Evolutionary conservation across 1,284 basidiomycete species (phyloP), one percentile per base, ranked within the genome.

Genomic region (Fomitopsis betulina): DNA sequence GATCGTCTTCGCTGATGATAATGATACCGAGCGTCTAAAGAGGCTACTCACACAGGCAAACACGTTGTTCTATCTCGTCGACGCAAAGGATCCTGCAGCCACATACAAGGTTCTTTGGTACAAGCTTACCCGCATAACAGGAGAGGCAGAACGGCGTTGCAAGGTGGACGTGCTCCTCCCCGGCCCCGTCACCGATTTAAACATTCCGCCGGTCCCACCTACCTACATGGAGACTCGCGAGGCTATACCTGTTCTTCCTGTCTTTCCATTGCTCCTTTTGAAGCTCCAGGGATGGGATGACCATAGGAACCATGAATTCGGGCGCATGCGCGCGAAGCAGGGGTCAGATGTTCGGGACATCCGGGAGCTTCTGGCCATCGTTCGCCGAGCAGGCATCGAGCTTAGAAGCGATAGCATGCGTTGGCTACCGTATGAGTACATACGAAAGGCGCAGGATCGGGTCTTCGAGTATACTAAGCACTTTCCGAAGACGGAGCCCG

Each of bases 91-190:
- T 6, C 43, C 32, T 8, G 10, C 32, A 4, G 78, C 78, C 8
- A 75, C 76, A 0, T 80, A 81, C 66, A 68, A 71, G 35, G 76
- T 83, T 0, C 69, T 83, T 0, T 81, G 76, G 74, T 80, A 74
- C 65, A 63, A 67, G 23, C 64, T 78, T 3, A n/a, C 55, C 4
- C n/a, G 50, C n/a, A 54, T 32, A 35, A 54, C 52, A 9, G 55
- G 57, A 19, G 56, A 51, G 10, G 60, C 54, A 2, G 21, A 50
- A 25, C 62, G 67, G 25, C 60, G 65, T 23, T 80, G 80, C 67
- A 84, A 84, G 67, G 77, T 84, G 49, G 82, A 84, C 63, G 72
- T 85, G 55, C 76, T 83, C 39, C 56, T 75, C 21, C 79, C 81
- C 0, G 78, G 79, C 0, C 65, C 71, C 7, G 32, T 33, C 25